Base-by-base conservation (phyloP, 2,329 filamentous ascomycete species). In the Raffaelea ambrosiae region DNA sequence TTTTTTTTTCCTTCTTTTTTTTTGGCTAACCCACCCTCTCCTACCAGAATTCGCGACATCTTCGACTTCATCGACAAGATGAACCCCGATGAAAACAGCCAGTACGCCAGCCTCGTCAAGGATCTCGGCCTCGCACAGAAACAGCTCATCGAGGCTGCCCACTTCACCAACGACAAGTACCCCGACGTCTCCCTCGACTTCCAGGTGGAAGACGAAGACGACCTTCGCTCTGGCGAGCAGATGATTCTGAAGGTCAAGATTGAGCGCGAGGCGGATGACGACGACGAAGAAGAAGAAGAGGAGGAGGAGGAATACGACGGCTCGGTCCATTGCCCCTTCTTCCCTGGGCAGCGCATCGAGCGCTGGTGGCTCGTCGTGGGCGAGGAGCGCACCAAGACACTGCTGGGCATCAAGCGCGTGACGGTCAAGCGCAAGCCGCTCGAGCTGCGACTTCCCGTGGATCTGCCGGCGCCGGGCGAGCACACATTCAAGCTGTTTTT, bases 41-140 rank as follows among this genome's bases (percentile, higher is more conserved):
- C n/a, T n/a, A n/a, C n/a, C 59, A 87, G 82, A 53, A 85, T 98
- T 71, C 90, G 88, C 59, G 91, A 97, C 58, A 84, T 98, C 55
- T 91, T 95, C 59, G 90, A 95, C 62, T 97, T 98, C 70, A 96
- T 97, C 86, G 91, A 97, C 57, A 86, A 88, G 54, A 98, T 98
- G 91, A 93, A 95, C 62, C 90, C 91, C 2, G 84, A 88, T 2
- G 91, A 95, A 66, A 95, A 96, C 64, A 71, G 85, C 38, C 76
- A 95, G 54, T 91, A 95, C 63, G 76, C 76, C 42, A 75, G 77
- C 29, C 74, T 98, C 29, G 77, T 97, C 54, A 83, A 88, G 61
- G 79, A 81, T 3, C 77, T 98, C 36, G 82, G 83, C 8, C 74
- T 98, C 39, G 82, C 83, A 47, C 88, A 94, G 64, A 77, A 75